Evolutionary conservation across 441 rosid genomes (phyloP), one percentile per base, ranked within the genome.

Genomic region (Syzygium syzygioides): DNA sequence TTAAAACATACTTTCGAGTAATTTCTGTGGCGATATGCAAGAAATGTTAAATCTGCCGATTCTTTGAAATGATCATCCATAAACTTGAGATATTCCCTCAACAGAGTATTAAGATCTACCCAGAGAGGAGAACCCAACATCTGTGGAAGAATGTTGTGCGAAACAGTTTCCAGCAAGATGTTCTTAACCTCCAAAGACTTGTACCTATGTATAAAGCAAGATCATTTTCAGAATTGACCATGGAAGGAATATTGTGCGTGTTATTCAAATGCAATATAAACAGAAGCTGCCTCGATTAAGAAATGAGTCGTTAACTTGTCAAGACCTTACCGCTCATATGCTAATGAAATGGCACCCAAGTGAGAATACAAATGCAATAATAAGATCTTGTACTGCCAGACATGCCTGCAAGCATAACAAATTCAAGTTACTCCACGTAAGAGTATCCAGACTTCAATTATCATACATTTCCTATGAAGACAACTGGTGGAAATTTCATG

Each of bases 41-140:
- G 98, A 93, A 94, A 96, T 30, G 99, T 96, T 87, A 98, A 99
- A 92, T 98, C 99, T 86, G 99, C 98, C 50, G 99, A 98, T 93
- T 98, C 99, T 91, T 97, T 93, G 84, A 96, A 95, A 94, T 98
- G 98, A 84, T 98, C 99, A 95, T 98, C 99, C 99, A 97, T 97
- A 94, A 97, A 98, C 94, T 94, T 95, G 88, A 97, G 97, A 88
- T 98, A 98, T 93, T 98, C 99, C 93, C 94, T 95, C 59, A 98
- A 94, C 88, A 97, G 94, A 92, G 91, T 92, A 92, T 91, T 93
- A 88, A 93, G 93, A 89, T 97, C 98, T 86, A 79, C 88, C 98
- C 98, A 98, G 89, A 96, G 95, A 26, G 98, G 98, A 89, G 99
- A 97, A 64, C 86, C 96, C 94, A 95, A 91, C 95, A 98, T 94